These are phyloP conservation scores for Colletotrichum trifolii DNA, from an alignment of 2,329 filamentous ascomycete genomes.

Conservation along the genomic window DNA sequence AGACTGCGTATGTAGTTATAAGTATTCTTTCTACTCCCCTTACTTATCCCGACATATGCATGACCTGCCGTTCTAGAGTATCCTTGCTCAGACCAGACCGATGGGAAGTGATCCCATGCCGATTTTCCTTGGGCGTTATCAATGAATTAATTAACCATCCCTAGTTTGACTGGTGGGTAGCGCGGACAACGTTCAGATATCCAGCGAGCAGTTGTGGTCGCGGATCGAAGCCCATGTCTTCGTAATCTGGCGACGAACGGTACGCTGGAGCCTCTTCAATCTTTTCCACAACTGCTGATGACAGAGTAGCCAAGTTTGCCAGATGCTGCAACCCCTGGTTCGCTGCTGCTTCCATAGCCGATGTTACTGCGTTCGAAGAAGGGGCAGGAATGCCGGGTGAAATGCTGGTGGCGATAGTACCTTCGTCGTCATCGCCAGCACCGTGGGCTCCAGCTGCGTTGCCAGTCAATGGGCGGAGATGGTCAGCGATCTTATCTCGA, in stretches of 20 bases:
- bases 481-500: conserved; percentile 61
- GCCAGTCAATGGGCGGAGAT: conserved; percentile 44
- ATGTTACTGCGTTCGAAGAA: too few species aligned
- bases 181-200: conserved; percentile 46
- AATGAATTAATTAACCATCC: neutral
- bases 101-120: too few species aligned
- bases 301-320: conserved; percentile 63
- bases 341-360: conserved; percentile 51
- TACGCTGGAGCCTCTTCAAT: conserved; percentile 39
- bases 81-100: too few species aligned
- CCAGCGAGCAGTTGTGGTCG: conserved; percentile 50
- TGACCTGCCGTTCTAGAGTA: too few species aligned
- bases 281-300: conserved; percentile 37
- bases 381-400: too few species aligned
- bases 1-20: too few species aligned
- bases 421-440: too few species aligned
- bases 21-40: too few species aligned
- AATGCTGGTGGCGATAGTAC: too few species aligned
- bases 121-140: too few species aligned
- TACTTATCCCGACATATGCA: too few species aligned
- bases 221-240: conserved; percentile 56
- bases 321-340: conserved; percentile 70
- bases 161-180: conserved; percentile 31
- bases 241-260: conserved; percentile 46
- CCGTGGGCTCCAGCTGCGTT: conserved; percentile 44